Evolutionary conservation across 164 flowering plant genomes (phyloP), one percentile per base, ranked within the genome.

Genomic region (Dillenia turbinata): DNA sequence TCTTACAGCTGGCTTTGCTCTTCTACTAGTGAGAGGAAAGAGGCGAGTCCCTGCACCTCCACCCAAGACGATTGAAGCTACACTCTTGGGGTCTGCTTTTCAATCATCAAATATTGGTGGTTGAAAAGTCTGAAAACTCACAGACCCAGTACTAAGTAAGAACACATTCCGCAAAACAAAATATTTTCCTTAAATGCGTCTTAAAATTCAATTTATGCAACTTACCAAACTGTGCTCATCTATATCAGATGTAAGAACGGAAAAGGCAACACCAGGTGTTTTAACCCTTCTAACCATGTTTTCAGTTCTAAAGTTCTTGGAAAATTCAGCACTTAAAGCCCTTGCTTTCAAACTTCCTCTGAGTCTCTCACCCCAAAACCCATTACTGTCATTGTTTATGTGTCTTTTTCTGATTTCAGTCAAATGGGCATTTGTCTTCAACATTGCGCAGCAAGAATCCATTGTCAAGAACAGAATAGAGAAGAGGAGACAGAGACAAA

Each of bases 1-100:
- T 52, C 81, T 78, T 83, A 90, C 97, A 45, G 97, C 97, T 2
- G 97, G 97, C 63, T 90, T 90, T 15, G 97, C 88, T 75, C 97
- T 79, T 71, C 63, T 74, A 75, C 86, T 78, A 9, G 97, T 90
- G 49, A 90, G 92, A 67, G 97, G 97, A 70, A 88, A 86, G 17
- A 90, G 79, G 16, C 94, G 89, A 69, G 97, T 90, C 44, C 97
- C 97, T 10, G 94, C 96, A n/a, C 96, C 96, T 48, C 96, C 96
- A 63, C 96, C 96, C 82, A 90, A 63, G 52, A 90, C 81, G 69
- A 90, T 80, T 0, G 96, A 77, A 43, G 88, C 93, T 11, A 90
- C 92, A 46, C 65, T 81, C 52, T 75, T 83, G 1, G 96, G 96
- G 64, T 87, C 92, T 52, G 80, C 90, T 45, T 61, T 70, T 13